Evolutionary conservation across 768 basidiomycete species (phyloP).

Genomic region (Wakefieldia striispora): DNA sequence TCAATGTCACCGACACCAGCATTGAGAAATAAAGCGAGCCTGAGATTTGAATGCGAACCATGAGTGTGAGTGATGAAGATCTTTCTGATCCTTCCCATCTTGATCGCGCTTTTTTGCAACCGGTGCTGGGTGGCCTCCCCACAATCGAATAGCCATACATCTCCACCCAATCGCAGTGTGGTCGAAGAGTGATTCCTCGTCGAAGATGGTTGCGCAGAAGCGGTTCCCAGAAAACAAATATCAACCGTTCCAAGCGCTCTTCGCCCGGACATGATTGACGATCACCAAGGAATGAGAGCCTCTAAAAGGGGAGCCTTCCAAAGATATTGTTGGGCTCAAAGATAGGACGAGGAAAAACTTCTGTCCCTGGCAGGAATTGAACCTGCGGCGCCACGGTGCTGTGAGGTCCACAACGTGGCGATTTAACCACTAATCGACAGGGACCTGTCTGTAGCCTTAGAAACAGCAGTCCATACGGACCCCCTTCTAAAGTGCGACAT

Average conservation of each 20-base stretch:
- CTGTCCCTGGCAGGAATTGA: constrained; percentile 40
- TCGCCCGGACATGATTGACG: constrained; percentile 18
- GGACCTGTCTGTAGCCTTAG: constrained; percentile 19
- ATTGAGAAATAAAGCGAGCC: background rate
- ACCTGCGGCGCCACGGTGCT: constrained; percentile 38
- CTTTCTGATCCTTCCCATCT: constrained; percentile 76
- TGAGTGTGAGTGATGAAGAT: constrained; percentile 90
- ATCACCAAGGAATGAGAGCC: background rate
- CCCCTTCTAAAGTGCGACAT: too few species aligned
- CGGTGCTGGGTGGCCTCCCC: constrained; percentile 83
- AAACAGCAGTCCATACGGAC: background rate
- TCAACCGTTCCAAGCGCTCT: constrained; percentile 38
- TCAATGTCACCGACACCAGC: background rate
- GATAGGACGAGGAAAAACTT: constrained; percentile 8
- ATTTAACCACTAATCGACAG: constrained; percentile 45
- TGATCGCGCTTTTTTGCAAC: constrained; percentile 67
- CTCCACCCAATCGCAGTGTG: constrained; percentile 60
- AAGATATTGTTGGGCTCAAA: too few species aligned
- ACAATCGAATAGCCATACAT: constrained; percentile 85
- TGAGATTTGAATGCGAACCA: constrained; percentile 41
- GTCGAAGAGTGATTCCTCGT: constrained; percentile 78
- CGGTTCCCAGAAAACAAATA: constrained; percentile 77
- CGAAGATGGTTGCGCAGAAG: constrained; percentile 76
- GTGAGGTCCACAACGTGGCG: constrained; percentile 39
- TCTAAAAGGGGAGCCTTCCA: too few species aligned